These are phyloP conservation scores for Dendrobium officinale DNA, from an alignment of 106 monocot species.

Conservation along the genomic window DNA sequence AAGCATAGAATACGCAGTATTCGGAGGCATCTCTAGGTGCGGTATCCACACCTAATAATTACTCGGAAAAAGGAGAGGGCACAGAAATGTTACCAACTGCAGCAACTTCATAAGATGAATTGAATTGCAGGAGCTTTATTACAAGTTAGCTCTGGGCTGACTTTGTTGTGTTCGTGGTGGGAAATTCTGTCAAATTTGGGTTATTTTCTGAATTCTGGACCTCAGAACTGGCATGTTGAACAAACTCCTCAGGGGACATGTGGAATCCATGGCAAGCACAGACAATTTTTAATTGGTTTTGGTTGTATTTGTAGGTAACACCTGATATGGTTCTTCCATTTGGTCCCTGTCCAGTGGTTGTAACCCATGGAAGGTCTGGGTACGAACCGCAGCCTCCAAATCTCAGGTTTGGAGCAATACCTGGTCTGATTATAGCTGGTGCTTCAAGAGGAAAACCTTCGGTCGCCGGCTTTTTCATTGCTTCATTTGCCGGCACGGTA, in stretches of 20 bases:
- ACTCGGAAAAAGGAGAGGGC: too few species aligned
- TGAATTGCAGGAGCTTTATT: background rate
- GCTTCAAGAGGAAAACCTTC: slow-evolving; percentile 26
- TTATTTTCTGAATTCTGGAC: slow-evolving; percentile 13
- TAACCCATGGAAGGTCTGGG: slow-evolving; percentile 96
- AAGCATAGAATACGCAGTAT: too few species aligned
- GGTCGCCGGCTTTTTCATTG: slow-evolving; percentile 10
- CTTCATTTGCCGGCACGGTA: slow-evolving; percentile 21
- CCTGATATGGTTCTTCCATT: slow-evolving; percentile 85
- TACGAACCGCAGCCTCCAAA: slow-evolving; percentile 78
- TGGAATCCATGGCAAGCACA: slow-evolving; percentile 95
- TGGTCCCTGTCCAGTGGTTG: slow-evolving; percentile 75
- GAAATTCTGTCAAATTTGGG: slow-evolving; percentile 18
- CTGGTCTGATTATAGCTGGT: slow-evolving; percentile 47
- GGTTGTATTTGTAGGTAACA: slow-evolving; percentile 80
- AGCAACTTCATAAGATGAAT: too few species aligned
- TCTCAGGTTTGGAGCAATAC: slow-evolving; percentile 51
- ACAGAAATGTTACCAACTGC: too few species aligned
- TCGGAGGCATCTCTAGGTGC: too few species aligned
- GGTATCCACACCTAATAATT: too few species aligned
- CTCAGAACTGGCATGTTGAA: slow-evolving; percentile 63
- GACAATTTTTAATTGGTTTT: slow-evolving; percentile 73
- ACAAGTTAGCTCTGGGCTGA: slow-evolving; percentile 44
- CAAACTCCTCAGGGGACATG: slow-evolving; percentile 83
- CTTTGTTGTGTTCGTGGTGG: slow-evolving; percentile 27